Conservation (phyloP, 2,329 filamentous ascomycete genomes). For the Trichothecium roseum region DNA sequence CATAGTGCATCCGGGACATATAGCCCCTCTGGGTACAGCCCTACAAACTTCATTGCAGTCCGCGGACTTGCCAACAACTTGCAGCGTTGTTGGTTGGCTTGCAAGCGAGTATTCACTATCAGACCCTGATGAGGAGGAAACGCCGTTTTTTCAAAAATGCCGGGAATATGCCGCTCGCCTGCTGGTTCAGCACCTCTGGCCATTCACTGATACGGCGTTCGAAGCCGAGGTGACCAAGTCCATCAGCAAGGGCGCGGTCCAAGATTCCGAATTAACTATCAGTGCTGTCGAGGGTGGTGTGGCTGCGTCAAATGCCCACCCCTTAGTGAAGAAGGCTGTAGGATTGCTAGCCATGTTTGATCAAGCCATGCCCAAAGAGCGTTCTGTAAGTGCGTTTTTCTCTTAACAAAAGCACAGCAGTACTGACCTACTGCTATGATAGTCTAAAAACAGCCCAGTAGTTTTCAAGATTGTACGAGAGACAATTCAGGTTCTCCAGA, state of each 20-base stretch:
- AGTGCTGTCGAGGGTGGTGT: slow-evolving; percentile 35
- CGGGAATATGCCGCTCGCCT: slow-evolving; percentile 46
- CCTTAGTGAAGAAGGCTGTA: slow-evolving; percentile 46
- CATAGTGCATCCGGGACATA: slow-evolving; percentile 42
- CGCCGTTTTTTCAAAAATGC: slow-evolving; percentile 40
- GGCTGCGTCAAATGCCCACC: slow-evolving; percentile 46
- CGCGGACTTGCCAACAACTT: slow-evolving; percentile 37
- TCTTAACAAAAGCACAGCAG: not conserved
- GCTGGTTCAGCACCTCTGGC: slow-evolving; percentile 47
- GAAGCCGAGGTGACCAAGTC: slow-evolving; percentile 45
- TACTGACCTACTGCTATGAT: slow-evolving; percentile 7
- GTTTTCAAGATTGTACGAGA: slow-evolving; percentile 73
- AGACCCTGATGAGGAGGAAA: slow-evolving; percentile 48
- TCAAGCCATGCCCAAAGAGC: slow-evolving; percentile 52
- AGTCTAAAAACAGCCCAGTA: slow-evolving; percentile 39
- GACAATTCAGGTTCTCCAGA: slow-evolving; percentile 72
- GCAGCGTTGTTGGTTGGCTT: slow-evolving; percentile 47
- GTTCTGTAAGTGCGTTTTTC: slow-evolving; percentile 36
- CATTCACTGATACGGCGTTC: slow-evolving; percentile 42
- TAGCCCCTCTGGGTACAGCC: slow-evolving; percentile 38
- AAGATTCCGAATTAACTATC: slow-evolving; percentile 40
- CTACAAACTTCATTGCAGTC: slow-evolving; percentile 38
- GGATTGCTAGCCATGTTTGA: slow-evolving; percentile 53
- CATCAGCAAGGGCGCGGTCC: slow-evolving; percentile 36
- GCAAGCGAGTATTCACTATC: slow-evolving; percentile 46